phyloP scores from a whole-genome alignment of 208 protist genomes.

The Trypanosoma cruzi region DNA sequence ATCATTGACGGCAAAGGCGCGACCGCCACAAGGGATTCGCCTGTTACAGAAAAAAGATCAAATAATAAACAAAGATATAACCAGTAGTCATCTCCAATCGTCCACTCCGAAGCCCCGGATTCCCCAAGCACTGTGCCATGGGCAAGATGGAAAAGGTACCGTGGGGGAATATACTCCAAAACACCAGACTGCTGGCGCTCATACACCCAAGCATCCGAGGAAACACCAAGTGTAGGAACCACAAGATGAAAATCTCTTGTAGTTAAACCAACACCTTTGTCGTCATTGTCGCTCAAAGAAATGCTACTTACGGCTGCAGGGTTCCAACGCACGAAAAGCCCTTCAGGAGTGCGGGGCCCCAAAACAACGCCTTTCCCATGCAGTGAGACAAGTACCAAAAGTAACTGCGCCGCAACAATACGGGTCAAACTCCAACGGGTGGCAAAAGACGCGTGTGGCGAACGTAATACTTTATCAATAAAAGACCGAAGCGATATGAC shows the following conservation, averaged over 20 bases:
- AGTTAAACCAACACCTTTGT: slow-evolving; percentile 25
- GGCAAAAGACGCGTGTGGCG: not conserved
- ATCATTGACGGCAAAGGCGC: slow-evolving; percentile 14
- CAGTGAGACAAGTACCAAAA: slow-evolving; percentile 65
- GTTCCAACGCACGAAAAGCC: slow-evolving; percentile 68
- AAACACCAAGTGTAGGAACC: slow-evolving; percentile 64
- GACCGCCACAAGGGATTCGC: slow-evolving; percentile 54
- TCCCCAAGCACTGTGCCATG: slow-evolving; percentile 37
- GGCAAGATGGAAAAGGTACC: slow-evolving; percentile 77
- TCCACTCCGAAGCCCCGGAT: slow-evolving; percentile 55
- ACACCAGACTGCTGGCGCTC: slow-evolving; percentile 87
- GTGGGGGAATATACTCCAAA: slow-evolving; percentile 78
- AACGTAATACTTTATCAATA: slow-evolving; percentile 12
- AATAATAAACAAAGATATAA: slow-evolving; percentile 75
- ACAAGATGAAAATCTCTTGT: slow-evolving; percentile 62
- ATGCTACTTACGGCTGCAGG: not conserved
- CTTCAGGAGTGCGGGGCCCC: slow-evolving; percentile 68
- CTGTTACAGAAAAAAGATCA: slow-evolving; percentile 70
- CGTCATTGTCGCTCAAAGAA: not conserved
- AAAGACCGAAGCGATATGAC: slow-evolving; percentile 8
- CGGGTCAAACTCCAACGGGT: slow-evolving; percentile 57
- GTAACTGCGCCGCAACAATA: slow-evolving; percentile 62
- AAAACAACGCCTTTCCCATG: slow-evolving; percentile 85
- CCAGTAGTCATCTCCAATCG: slow-evolving; percentile 85
- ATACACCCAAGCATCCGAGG: slow-evolving; percentile 73